Evolutionary conservation across 495 filamentous ascomycete genomes (phyloP), one percentile per base, ranked within the genome.

Genomic region (Annulohypoxylon nitens): DNA sequence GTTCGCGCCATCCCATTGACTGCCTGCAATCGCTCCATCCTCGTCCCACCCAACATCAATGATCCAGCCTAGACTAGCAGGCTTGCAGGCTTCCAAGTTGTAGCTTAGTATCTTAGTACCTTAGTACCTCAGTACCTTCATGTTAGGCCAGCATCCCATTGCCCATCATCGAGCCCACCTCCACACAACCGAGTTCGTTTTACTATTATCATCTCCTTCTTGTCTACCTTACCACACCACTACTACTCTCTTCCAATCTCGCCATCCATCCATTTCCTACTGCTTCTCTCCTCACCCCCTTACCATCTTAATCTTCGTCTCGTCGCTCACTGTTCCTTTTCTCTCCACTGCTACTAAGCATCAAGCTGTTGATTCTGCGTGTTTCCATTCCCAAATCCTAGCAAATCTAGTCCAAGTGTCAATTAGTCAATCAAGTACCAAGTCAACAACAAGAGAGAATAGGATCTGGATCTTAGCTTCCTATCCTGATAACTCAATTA

Each of bases 11-110:
- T 75, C 64, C 70, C 70, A 64, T 74, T 77, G 45, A 68, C 55
- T 75, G 74, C 65, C 70, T 76, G 70, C 75, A 50, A 76, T 78
- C 65, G 71, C 75, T 82, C 81, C 71, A 79, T 63, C 74, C 70
- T 75, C 64, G 73, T 78, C 64, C 77, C 78, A 77, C 77, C 73
- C 68, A 43, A 43, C 39, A 43, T 43, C 39, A 9, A 39, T 10
- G 36, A 30, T 39, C 36, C 39, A 43, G 39, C 39, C 39, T 14
- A 43, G 39, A 11, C 14, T 14, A 14, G 39, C 14, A 43, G 30
- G 30, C 30, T 30, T 30, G 30, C 30, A 30, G 30, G 30, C 30
- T 30, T 30, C 30, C 30, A 30, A 6, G 30, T 30, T 30, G 30
- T 30, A 30, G 1, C 5, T 4, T 6, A 30, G 39, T 43, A 43